Percentiles rank a stretch among this genome's conserved stretches.
Conservation (phyloP, 139 green algal genomes). For the Nannochloris sp. region DNA sequence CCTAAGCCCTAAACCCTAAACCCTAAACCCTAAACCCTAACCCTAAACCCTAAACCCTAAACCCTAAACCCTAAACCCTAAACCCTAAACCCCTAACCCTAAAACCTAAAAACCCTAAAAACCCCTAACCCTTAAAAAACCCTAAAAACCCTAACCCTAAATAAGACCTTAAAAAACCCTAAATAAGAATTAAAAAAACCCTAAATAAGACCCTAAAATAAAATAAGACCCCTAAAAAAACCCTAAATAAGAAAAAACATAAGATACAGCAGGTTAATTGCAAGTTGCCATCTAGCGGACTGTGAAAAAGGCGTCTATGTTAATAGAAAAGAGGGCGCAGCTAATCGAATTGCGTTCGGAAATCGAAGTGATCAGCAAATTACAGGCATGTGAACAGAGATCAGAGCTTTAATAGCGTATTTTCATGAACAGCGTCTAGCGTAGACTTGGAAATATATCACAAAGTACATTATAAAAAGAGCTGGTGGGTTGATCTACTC, state of each 20-base stretch:
- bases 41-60: neutral
- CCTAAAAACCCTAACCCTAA: neutral
- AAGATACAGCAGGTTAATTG: no score
- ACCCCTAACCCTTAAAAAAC: neutral
- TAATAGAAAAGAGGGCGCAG: no score
- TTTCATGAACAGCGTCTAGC: no score
- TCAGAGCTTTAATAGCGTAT: no score
- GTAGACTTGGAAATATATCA: no score
- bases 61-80: neutral
- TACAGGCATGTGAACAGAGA: no score
- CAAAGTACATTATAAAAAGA: no score
- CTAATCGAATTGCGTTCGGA: no score
- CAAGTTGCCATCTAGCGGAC: no score
- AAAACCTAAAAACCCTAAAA: neutral
- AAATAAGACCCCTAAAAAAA: neutral
- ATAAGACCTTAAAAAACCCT: neutral
- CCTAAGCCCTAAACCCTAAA: conserved; percentile 1
- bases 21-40: conserved; percentile 2
- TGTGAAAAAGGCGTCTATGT: no score
- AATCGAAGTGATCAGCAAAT: no score
- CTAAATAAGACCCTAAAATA: neutral
- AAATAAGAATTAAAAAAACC: neutral
- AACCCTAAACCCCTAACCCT: neutral
- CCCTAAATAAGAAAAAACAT: neutral
- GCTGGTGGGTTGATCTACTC: no score